A percentile compares a stretch with the other conserved stretches of the same genome.
Conservation (phyloP, 306 rosid species). For the Vigna nakashimae region DNA sequence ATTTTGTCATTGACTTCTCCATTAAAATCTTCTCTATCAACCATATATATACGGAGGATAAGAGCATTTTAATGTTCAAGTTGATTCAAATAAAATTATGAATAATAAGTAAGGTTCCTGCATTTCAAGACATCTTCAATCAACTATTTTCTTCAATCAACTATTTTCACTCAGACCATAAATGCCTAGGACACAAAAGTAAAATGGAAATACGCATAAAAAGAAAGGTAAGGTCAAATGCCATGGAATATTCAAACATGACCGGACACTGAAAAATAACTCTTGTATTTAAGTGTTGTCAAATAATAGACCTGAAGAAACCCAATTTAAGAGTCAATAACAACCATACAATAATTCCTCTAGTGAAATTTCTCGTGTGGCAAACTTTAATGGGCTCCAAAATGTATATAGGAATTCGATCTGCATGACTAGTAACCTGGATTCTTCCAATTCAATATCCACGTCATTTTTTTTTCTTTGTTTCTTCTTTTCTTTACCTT, state of each 20-base stretch:
- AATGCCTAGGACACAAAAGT: background rate
- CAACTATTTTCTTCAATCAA: background rate
- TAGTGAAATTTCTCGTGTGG: slow-evolving; percentile 11
- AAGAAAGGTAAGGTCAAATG: background rate
- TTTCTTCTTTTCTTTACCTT: slow-evolving; percentile 2
- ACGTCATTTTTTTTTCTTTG: background rate
- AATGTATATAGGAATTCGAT: slow-evolving; percentile 17
- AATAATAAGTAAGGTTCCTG: background rate
- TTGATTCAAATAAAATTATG: background rate
- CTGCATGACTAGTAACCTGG: slow-evolving; percentile 6
- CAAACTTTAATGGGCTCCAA: slow-evolving; percentile 37
- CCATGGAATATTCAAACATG: slow-evolving; percentile 17
- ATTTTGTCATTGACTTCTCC: background rate
- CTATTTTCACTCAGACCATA: background rate
- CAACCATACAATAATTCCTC: slow-evolving; percentile 14
- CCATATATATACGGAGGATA: background rate
- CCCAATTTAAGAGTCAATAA: slow-evolving; percentile 33
- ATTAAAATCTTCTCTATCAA: slow-evolving; percentile 12
- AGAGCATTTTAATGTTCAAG: background rate
- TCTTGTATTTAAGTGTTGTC: slow-evolving; percentile 21
- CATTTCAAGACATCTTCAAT: background rate
- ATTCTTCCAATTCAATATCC: slow-evolving; percentile 32
- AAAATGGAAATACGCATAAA: background rate
- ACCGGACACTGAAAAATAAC: slow-evolving; percentile 5
- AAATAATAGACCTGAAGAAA: slow-evolving; percentile 31